Conservation (phyloP, 148 eudicot genomes). For the Vaccinium vitisidaea region DNA sequence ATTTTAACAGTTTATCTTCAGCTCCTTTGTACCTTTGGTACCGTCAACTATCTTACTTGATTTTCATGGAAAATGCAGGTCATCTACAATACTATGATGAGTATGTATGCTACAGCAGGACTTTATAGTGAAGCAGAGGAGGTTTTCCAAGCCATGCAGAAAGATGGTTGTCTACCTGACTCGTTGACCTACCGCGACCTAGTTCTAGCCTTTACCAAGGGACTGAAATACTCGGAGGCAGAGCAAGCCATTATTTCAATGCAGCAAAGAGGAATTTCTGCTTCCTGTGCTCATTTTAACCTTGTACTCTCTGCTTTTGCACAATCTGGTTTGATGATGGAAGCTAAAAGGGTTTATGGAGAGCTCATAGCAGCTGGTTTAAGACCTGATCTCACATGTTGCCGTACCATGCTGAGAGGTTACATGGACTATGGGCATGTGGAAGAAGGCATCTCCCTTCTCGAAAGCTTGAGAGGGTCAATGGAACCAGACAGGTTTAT, state of each 20-base stretch:
- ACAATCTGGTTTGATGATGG: slow-evolving; percentile 46
- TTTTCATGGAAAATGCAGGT: slow-evolving; percentile 48
- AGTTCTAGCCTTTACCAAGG: slow-evolving; percentile 53
- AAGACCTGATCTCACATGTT: slow-evolving; percentile 19
- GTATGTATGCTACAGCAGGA: slow-evolving; percentile 57
- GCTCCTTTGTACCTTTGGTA: background rate
- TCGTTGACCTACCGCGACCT: slow-evolving; percentile 67
- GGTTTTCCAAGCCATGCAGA: slow-evolving; percentile 56
- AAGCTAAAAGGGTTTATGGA: slow-evolving; percentile 44
- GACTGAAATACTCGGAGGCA: slow-evolving; percentile 44
- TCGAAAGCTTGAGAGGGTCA: slow-evolving; percentile 40
- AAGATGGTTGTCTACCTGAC: slow-evolving; percentile 49
- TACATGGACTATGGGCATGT: slow-evolving; percentile 26
- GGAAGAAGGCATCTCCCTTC: slow-evolving; percentile 49
- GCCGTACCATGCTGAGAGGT: slow-evolving; percentile 20
- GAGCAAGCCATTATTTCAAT: slow-evolving; percentile 47
- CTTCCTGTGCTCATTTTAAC: slow-evolving; percentile 64
- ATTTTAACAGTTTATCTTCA: background rate
- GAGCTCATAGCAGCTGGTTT: slow-evolving; percentile 27
- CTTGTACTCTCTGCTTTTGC: slow-evolving; percentile 44
- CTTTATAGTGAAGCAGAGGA: slow-evolving; percentile 57
- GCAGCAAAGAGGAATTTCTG: slow-evolving; percentile 54
- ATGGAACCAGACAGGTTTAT: slow-evolving; percentile 52
- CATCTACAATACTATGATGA: slow-evolving; percentile 77
- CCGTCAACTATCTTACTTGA: background rate